phyloP scores from a whole-genome alignment of 495 filamentous ascomycete genomes.

The Pseudevernia furfuracea region DNA sequence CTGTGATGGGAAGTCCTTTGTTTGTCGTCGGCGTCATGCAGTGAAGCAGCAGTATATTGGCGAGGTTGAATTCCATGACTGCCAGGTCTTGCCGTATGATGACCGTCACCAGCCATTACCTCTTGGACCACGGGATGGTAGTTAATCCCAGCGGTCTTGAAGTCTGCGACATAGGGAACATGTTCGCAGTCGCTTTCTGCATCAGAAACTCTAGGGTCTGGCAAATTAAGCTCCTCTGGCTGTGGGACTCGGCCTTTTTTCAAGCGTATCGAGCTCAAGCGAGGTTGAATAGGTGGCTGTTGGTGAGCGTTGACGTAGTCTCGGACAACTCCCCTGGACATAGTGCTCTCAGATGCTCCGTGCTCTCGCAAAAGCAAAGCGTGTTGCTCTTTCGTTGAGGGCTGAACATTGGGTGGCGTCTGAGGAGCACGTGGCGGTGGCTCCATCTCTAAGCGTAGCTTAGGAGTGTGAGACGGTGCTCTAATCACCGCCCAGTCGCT shows the following conservation, averaged over 20 bases:
- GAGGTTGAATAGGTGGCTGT: constrained; percentile 33
- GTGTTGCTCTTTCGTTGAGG: constrained; percentile 22
- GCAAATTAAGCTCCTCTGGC: constrained; percentile 14
- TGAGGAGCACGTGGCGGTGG: constrained; percentile 24
- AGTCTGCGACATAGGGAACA: constrained; percentile 29
- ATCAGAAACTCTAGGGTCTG: constrained; percentile 10
- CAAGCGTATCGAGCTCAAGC: constrained; percentile 32
- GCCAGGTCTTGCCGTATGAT: neutral
- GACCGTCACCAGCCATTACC: neutral
- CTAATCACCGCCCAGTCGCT: constrained; percentile 19
- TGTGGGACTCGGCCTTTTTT: constrained; percentile 14
- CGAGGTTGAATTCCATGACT: constrained; percentile 7
- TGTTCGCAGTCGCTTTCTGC: constrained; percentile 26
- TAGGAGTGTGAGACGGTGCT: constrained; percentile 15
- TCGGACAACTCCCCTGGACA: constrained; percentile 19
- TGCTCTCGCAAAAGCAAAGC: constrained; percentile 29
- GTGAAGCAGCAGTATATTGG: constrained; percentile 14
- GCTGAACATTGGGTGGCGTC: constrained; percentile 23
- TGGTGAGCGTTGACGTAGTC: constrained; percentile 33
- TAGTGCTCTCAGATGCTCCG: constrained; percentile 21
- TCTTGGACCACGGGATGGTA: constrained; percentile 24
- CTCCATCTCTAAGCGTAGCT: constrained; percentile 17
- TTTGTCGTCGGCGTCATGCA: constrained; percentile 15
- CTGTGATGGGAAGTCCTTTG: constrained; percentile 20
- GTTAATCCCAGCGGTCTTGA: constrained; percentile 29